Base-by-base conservation (phyloP, 1,139 yeast genomes). In the Hyphopichia pseudoburtonii region DNA sequence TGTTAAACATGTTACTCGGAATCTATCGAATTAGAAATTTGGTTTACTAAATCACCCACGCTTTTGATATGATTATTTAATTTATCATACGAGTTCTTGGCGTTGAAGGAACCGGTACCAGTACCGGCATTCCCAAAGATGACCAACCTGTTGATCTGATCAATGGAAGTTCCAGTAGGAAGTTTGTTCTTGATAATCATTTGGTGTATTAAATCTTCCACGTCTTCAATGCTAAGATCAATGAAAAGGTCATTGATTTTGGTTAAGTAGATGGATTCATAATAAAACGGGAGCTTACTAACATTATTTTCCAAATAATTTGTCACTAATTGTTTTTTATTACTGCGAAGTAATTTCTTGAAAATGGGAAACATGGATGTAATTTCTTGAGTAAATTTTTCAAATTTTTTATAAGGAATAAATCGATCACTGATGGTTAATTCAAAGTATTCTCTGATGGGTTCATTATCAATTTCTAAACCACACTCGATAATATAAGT, bases 181-280 rank as follows among this genome's bases (percentile, higher is more conserved):
- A 69, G 50, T 44, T 67, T 67, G 30, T 61, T 57, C 17, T 44
- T 45, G 23, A 57, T 50, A 31, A 70, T 66, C 75, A 70, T 69
- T 17, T 51, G 51, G 23, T 56, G 49, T 7, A 68, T 46, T 17
- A 64, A 34, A 25, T 43, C 50, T 46, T 65, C 64, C 34, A 54
- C 29, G 35, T 56, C 47, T 1, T 37, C 29, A 22, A 14, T n/a
- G 4, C 14, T 30, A 36, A 48, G 9, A 34, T 37, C 36, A 30
- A 24, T 34, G 42, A 56, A 43, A 30, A 56, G 32, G 23, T 43
- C 24, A 25, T 43, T 35, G 36, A 58, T 42, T 39, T 56, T 44
- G 10, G 35, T 22, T 25, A 58, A 34, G 11, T 45, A 46, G n/a
- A 67, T 52, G 10, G 59, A 50, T 30, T 47, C 48, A 46, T 63